These are phyloP conservation scores for Sarocladiaceae sp. DNA, from an alignment of 2,329 filamentous ascomycete species.

Conservation along the genomic window DNA sequence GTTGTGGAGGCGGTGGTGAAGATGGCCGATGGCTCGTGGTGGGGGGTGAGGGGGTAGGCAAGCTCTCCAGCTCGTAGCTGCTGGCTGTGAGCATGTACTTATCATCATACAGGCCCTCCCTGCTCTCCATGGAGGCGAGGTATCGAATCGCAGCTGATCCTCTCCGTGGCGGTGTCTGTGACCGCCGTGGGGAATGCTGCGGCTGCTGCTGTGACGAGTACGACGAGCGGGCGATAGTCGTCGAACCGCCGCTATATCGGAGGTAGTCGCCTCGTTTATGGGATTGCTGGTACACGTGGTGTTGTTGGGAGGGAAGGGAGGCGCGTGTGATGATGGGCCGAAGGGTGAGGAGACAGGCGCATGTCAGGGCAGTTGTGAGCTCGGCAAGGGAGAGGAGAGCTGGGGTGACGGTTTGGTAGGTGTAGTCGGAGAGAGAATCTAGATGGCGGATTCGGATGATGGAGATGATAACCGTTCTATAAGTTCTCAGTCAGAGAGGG, in stretches of 20 bases:
- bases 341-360: slow-evolving; percentile 18
- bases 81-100: slow-evolving; percentile 8
- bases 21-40: neutral
- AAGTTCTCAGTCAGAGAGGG: neutral
- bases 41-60: too few relatives aligned
- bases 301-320: neutral
- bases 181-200: neutral
- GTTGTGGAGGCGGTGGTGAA: neutral
- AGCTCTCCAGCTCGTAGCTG: slow-evolving; percentile 3
- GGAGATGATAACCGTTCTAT: slow-evolving; percentile 18
- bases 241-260: neutral
- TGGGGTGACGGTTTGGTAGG: slow-evolving; percentile 16
- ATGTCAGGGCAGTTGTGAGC: slow-evolving; percentile 16
- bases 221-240: neutral
- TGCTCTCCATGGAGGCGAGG: slow-evolving; percentile 1
- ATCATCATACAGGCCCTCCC: slow-evolving; percentile 6
- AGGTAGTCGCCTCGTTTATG: slow-evolving; percentile 3
- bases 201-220: neutral
- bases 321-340: slow-evolving; percentile 15
- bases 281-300: neutral
- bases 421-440: slow-evolving; percentile 14
- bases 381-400: slow-evolving; percentile 19
- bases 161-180: neutral
- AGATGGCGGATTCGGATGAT: slow-evolving; percentile 17
- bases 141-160: slow-evolving; percentile 2